Evolutionary conservation across 2,329 filamentous ascomycete genomes (phyloP), one percentile per base, ranked within the genome.

Genomic region (Cladosporium sp.): DNA sequence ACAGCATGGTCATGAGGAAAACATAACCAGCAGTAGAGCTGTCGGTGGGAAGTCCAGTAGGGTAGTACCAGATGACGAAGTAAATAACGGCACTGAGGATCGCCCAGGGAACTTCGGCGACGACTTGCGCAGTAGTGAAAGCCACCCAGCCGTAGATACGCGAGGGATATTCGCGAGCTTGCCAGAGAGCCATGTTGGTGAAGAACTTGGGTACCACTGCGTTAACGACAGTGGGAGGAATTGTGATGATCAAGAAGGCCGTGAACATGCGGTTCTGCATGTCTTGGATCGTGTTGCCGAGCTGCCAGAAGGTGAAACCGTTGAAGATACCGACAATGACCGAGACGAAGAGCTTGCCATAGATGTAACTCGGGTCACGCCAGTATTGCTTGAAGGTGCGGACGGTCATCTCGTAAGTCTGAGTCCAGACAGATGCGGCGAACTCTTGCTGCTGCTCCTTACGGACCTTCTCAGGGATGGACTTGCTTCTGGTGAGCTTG

Each of bases 231-330:
- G 89, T 89, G 0, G 90, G 88, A 0, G 90, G 88, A 62, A 92
- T 77, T 49, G 82, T 76, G 34, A 83, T 66, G 68, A 83, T 82
- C 44, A 90, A 77, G 60, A 90, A 83, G 68, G 89, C 85, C 26
- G 90, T 90, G 82, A 94, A 93, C 85, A 93, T 89, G 71, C 90
- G 86, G 78, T 91, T 88, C 74, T 93, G 90, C 84, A 93, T 88
- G 72, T 90, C 89, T 15, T 85, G 83, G 58, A 90, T 81, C 0
- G 82, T 84, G 75, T 88, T 82, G 2, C 88, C 88, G 3, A 92
- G 84, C 71, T 88, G 81, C 82, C 85, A 92, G 80, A 92, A 93
- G 4, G 90, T 92, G 78, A 92, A 92, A 26, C 89, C 90, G 78
- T 92, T 92, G 83, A 93, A 92, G 75, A 92, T 87, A 18, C 89